Evolutionary conservation across 2,329 filamentous ascomycete species (phyloP).

Genomic region (Blumeria graminis): DNA sequence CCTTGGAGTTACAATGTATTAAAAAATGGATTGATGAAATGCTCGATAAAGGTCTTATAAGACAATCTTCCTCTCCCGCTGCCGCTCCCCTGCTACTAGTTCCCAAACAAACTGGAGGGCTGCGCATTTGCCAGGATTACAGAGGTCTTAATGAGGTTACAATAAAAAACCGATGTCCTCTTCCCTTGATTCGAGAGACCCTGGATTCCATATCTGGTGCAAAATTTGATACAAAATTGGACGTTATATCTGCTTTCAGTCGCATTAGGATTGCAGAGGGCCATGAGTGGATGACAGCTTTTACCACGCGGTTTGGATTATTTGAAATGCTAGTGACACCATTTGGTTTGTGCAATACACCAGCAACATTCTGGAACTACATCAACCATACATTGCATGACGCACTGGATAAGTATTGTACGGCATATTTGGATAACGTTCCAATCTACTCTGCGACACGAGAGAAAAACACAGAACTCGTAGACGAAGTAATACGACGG

Average conservation of each 20-base stretch:
- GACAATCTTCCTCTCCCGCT: not conserved
- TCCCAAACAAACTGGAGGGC: not conserved
- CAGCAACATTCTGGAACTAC: not conserved
- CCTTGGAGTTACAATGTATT: not conserved
- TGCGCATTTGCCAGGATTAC: not conserved
- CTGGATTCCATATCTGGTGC: not conserved
- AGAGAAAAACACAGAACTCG: not conserved
- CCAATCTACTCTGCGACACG: conserved; percentile 1
- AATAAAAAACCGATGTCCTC: not conserved
- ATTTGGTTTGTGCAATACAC: too few species aligned
- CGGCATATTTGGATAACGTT: conserved; percentile 2
- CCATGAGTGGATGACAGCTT: too few species aligned
- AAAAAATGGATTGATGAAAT: not conserved
- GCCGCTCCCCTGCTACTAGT: not conserved
- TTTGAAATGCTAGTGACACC: too few species aligned
- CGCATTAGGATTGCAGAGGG: too few species aligned
- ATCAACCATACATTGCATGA: too few species aligned
- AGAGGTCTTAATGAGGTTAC: too few species aligned
- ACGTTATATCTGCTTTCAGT: not conserved
- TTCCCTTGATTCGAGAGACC: not conserved
- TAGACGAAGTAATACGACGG: too few species aligned
- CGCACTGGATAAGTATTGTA: not conserved
- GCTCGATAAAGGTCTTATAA: not conserved
- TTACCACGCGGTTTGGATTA: too few species aligned
- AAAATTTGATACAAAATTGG: not conserved